These are phyloP conservation scores for Fusarium piperis DNA, from an alignment of 2,329 filamentous ascomycete genomes.

Conservation along the genomic window DNA sequence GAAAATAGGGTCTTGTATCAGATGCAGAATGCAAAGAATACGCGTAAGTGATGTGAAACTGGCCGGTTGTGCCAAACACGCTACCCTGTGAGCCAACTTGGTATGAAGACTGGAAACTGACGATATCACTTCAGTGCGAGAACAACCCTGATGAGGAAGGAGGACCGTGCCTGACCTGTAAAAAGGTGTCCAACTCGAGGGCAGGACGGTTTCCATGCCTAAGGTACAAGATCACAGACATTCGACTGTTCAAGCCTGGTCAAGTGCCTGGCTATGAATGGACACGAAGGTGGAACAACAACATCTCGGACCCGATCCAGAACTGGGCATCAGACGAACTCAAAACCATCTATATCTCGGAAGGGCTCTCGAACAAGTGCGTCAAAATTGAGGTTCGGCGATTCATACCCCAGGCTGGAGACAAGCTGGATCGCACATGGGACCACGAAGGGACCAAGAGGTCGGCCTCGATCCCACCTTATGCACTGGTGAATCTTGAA, in stretches of 20 bases:
- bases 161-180: slow-evolving; percentile 64
- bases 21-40: slow-evolving; percentile 70
- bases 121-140: slow-evolving; percentile 57
- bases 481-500: slow-evolving; percentile 65
- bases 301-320: slow-evolving; percentile 64
- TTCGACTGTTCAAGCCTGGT: slow-evolving; percentile 66
- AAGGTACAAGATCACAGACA: slow-evolving; percentile 68
- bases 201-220: slow-evolving; percentile 66
- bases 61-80: not conserved
- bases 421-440: slow-evolving; percentile 66
- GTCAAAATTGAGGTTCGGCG: slow-evolving; percentile 62
- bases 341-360: slow-evolving; percentile 61
- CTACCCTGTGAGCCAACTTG: not conserved
- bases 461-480: slow-evolving; percentile 63
- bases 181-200: slow-evolving; percentile 60
- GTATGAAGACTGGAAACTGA: not conserved
- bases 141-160: slow-evolving; percentile 57
- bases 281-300: slow-evolving; percentile 67
- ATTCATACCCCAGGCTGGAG: slow-evolving; percentile 65
- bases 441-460: slow-evolving; percentile 56
- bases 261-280: slow-evolving; percentile 68
- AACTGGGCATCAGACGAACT: slow-evolving; percentile 64
- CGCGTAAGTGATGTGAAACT: slow-evolving; percentile 56
- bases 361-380: slow-evolving; percentile 60
- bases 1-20: slow-evolving; percentile 67